Base-by-base conservation (phyloP, 331 rosid genomes). In the Dryas integrifolia region DNA sequence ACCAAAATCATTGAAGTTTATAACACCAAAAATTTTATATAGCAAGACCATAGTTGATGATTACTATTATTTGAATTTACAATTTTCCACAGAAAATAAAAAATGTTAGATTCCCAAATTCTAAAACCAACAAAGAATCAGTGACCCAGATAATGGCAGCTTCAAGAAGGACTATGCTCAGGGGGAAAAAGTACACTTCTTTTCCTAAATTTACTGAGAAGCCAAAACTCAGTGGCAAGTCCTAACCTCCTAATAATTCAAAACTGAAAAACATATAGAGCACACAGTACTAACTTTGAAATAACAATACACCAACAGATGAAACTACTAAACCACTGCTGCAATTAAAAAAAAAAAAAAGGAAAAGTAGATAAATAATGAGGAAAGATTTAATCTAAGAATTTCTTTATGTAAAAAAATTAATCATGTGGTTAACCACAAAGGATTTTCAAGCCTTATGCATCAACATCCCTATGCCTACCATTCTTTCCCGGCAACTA, bases 241-340 rank as follows among this genome's bases (percentile, higher is more conserved):
- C 35, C 24, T 21, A 30, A 30, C 24, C 24, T 21, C 24, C 24
- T 30, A 30, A 30, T 30, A 30, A 30, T 30, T 30, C 3, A 30
- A 30, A 30, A 30, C 35, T 30, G 35, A 30, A 30, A 1, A 30
- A 30, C 35, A 30, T 30, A 30, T 30, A 30, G 2, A 30, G 35
- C 35, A 30, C 35, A 30, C 35, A 52, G 30, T 55, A 38, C 14
- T 0, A 5, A 21, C n/a, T 16, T 44, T 18, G 43, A 45, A 70
- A 24, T 18, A 70, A 13, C 65, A 56, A n/a, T 3, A 2, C 24
- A 24, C 14, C 12, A 58, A 9, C 26, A 38, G 30, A 39, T 51
- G 61, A 51, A 68, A 60, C 16, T 68, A 15, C 44, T 35, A 16
- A 40, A 51, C 49, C 57, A 35, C 46, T 60, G 65, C 65, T 35